Conservation (phyloP, 2,329 filamentous ascomycete genomes). For the Sporothrix luriei region DNA sequence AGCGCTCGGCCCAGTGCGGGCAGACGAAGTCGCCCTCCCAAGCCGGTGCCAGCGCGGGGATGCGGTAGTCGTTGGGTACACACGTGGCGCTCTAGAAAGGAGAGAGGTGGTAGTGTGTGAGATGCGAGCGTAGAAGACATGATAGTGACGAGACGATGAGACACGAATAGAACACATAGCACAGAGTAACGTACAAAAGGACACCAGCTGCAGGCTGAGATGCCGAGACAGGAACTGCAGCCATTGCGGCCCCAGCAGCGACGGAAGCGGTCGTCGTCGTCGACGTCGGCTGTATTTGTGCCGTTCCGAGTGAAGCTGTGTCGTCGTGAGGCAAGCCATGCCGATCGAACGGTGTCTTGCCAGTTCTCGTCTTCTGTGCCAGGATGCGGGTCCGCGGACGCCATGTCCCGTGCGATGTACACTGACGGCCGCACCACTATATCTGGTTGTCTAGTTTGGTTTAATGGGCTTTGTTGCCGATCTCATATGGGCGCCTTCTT, state of each 20-base stretch:
- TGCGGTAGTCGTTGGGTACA: constrained; percentile 52
- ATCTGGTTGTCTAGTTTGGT: neutral
- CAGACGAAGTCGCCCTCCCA: constrained; percentile 53
- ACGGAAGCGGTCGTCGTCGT: constrained; percentile 48
- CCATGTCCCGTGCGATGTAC: neutral
- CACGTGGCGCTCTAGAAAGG: constrained; percentile 54
- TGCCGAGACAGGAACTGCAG: constrained; percentile 51
- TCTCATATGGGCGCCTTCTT: neutral
- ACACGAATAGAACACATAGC: neutral
- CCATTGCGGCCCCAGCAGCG: constrained; percentile 57
- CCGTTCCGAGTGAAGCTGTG: neutral
- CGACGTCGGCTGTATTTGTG: constrained; percentile 33
- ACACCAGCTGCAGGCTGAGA: constrained; percentile 55
- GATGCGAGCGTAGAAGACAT: neutral
- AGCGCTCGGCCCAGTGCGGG: constrained; percentile 54
- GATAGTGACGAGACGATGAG: neutral
- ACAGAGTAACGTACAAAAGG: constrained; percentile 49
- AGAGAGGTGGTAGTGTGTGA: neutral
- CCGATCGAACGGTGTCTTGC: neutral
- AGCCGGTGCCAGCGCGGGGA: constrained; percentile 55
- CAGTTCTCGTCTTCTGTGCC: neutral
- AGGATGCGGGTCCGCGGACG: neutral
- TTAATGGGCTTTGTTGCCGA: neutral
- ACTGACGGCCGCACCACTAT: neutral
- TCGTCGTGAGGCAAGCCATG: constrained; percentile 7